Conservation (phyloP, 2,329 filamentous ascomycete species). For the Elsinoe australis region DNA sequence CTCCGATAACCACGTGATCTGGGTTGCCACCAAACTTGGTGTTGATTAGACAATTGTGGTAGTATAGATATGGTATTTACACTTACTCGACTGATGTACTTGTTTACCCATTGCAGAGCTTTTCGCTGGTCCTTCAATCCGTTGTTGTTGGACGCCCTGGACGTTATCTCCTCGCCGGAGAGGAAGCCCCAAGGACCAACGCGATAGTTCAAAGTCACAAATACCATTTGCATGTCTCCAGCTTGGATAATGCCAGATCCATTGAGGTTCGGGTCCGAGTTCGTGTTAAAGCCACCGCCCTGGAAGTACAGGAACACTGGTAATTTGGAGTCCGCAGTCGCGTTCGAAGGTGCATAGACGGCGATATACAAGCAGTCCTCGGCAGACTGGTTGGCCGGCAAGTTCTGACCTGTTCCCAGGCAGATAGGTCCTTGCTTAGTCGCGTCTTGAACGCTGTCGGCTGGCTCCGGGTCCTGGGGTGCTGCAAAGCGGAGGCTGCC, state of each 20-base stretch:
- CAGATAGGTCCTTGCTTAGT: conserved; percentile 31
- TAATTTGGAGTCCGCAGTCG: conserved; percentile 44
- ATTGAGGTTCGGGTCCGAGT: conserved; percentile 46
- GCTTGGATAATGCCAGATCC: conserved; percentile 54
- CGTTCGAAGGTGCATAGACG: conserved; percentile 52
- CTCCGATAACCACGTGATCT: conserved; percentile 58
- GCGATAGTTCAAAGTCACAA: conserved; percentile 69
- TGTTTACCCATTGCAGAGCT: conserved; percentile 61
- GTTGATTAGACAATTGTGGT: no score
- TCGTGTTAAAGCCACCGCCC: conserved; percentile 42
- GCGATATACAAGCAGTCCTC: conserved; percentile 67
- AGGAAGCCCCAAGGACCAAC: conserved; percentile 69
- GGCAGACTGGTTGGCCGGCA: conserved; percentile 32
- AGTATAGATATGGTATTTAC: no score
- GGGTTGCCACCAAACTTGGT: conserved; percentile 67
- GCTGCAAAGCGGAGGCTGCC: conserved; percentile 59
- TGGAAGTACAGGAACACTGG: conserved; percentile 58
- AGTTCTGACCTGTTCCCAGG: conserved; percentile 25
- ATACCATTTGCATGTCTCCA: conserved; percentile 53
- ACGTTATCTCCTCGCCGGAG: conserved; percentile 47
- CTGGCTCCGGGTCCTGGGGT: conserved; percentile 52
- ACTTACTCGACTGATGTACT: conserved; percentile 48
- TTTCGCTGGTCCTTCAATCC: conserved; percentile 64
- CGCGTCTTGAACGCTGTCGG: conserved; percentile 6
- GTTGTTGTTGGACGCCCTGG: conserved; percentile 53